A percentile compares a stretch with the other conserved stretches of the same genome.
Evolutionary conservation across 2,329 filamentous ascomycete species (phyloP).

Genomic region (Colletotrichum paranaense): DNA sequence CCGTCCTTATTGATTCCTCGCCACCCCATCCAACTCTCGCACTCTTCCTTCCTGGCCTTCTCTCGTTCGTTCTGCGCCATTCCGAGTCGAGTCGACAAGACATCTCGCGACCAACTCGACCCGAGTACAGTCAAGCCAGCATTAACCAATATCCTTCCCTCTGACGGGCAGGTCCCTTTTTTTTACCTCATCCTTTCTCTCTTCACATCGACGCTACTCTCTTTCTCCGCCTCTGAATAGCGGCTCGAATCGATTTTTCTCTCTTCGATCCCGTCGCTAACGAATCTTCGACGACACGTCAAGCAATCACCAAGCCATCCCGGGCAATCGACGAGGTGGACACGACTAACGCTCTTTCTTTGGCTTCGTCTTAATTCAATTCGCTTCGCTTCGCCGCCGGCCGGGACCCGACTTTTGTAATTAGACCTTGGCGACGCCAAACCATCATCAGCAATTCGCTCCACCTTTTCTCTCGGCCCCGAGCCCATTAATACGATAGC

Average conservation of each 20-base stretch:
- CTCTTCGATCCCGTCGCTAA: slow-evolving; percentile 26
- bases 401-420: slow-evolving; percentile 36
- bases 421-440: slow-evolving; percentile 33
- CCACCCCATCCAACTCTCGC: slow-evolving; percentile 29
- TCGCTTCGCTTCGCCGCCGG: slow-evolving; percentile 37
- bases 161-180: slow-evolving; percentile 47
- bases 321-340: slow-evolving; percentile 20
- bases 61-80: slow-evolving; percentile 35
- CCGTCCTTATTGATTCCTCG: slow-evolving; percentile 35
- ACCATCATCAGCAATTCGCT: slow-evolving; percentile 11
- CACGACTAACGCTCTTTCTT: slow-evolving; percentile 23
- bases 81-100: slow-evolving; percentile 34
- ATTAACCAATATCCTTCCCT: slow-evolving; percentile 38
- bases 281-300: slow-evolving; percentile 21
- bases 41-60: slow-evolving; percentile 22
- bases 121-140: slow-evolving; percentile 31
- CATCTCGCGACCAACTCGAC: slow-evolving; percentile 33
- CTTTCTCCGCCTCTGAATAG: slow-evolving; percentile 27
- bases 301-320: slow-evolving; percentile 20
- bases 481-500: slow-evolving; percentile 27
- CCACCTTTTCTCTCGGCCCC: slow-evolving; percentile 29
- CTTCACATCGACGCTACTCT: not conserved
- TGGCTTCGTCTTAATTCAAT: slow-evolving; percentile 28
- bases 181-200: slow-evolving; percentile 34
- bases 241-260: slow-evolving; percentile 34